Evolutionary conservation across 2,329 filamentous ascomycete species (phyloP).

Genomic region (Monosporascus sp.): DNA sequence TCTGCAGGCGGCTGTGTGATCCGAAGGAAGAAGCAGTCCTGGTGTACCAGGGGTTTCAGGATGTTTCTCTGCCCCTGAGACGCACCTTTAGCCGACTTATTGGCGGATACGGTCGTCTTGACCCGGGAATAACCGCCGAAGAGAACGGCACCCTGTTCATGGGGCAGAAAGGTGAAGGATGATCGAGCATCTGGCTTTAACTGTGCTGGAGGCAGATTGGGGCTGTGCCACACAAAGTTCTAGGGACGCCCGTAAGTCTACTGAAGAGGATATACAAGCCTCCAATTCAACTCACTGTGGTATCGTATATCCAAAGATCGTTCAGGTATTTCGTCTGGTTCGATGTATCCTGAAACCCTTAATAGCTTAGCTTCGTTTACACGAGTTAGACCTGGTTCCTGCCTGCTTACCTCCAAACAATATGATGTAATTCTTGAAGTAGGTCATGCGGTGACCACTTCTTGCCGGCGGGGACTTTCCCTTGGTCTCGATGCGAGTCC

Average conservation of each 20-base stretch:
- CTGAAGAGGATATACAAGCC: background rate
- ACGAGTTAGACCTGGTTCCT: background rate
- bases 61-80: slow-evolving; percentile 63
- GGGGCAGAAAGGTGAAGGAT: slow-evolving; percentile 86
- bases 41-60: slow-evolving; percentile 82
- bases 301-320: slow-evolving; percentile 96
- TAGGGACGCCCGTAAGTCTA: slow-evolving; percentile 28
- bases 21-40: slow-evolving; percentile 90
- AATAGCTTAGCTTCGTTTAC: slow-evolving; percentile 7
- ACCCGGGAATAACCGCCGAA: slow-evolving; percentile 93
- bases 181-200: slow-evolving; percentile 87
- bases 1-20: slow-evolving; percentile 69
- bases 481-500: slow-evolving; percentile 78
- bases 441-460: slow-evolving; percentile 93
- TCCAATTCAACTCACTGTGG: slow-evolving; percentile 30
- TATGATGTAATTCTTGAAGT: slow-evolving; percentile 94
- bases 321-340: slow-evolving; percentile 90
- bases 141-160: slow-evolving; percentile 82
- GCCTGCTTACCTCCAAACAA: slow-evolving; percentile 64
- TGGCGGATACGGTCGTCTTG: slow-evolving; percentile 60
- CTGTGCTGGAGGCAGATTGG: slow-evolving; percentile 68
- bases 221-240: slow-evolving; percentile 78
- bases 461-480: slow-evolving; percentile 77
- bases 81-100: slow-evolving; percentile 60
- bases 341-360: slow-evolving; percentile 87